Base-by-base conservation (phyloP, 2,329 filamentous ascomycete genomes). In the Trichophyton equinum region DNA sequence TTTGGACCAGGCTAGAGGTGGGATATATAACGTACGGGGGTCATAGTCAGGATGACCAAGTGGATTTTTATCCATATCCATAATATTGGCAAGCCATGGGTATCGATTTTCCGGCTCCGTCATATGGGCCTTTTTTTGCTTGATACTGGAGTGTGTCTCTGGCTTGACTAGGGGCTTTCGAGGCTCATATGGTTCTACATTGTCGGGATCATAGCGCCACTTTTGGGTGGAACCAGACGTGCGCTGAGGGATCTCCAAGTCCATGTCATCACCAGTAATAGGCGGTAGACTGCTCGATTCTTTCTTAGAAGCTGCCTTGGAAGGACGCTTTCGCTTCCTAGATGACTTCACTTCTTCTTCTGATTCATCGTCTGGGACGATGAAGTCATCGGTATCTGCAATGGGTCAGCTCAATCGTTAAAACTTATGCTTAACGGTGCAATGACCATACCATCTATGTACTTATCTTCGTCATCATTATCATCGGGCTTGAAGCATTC, bases 21-120 rank as follows among this genome's bases (percentile, higher is more conserved):
- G 94, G 38, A 99, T 87, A 72, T 86, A 96, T n/a, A 99, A 81
- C 0, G 91, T 95, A 20, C 89, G 82, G 7, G 90, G 89, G 68
- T 99, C 91, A 68, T 92, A 96, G 61, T 99, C 92, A 0, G 91
- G 87, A 72, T 96, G 85, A 8, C 82, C 86, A 0, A 83, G 82
- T 0, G 86, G 82, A 68, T 95, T 85, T 59, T 86, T 85, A 68
- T 97, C 91, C 57, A 90, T 89, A 72, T 99, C 94, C 66, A 82
- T 78, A 62, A 94, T 82, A 63, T 91, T 86, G 58, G 90, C 91
- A 60, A 99, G 81, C 94, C 94, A 99, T 11, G 88, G 76, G 69
- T 99, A 95, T 63, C 94, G 82, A 61, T 92, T 81, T 65, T 95
- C 89, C 0, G 91, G 91, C 53, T 96, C 91, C 42, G 83, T 87